Conservation (phyloP, 2,329 filamentous ascomycete genomes). For the Cercospora zeina region DNA sequence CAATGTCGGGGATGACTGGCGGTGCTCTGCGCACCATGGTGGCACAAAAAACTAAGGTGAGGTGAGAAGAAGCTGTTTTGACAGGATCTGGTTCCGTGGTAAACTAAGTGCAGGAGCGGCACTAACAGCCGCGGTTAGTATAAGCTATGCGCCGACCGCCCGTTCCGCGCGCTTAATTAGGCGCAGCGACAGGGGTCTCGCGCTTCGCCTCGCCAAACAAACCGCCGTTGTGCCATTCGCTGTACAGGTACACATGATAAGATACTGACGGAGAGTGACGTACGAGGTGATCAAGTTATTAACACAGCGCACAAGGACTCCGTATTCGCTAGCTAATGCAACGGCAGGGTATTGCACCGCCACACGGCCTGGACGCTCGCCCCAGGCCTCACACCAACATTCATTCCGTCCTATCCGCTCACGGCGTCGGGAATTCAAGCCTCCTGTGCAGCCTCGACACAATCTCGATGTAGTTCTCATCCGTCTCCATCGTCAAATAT, state of each 20-base stretch:
- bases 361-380: background rate
- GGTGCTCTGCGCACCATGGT: conserved; percentile 5
- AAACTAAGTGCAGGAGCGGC: conserved; percentile 5
- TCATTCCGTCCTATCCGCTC: background rate
- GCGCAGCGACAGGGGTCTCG: background rate
- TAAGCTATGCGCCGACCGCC: background rate
- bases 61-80: conserved; percentile 2
- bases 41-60: background rate
- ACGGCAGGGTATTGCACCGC: background rate
- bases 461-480: conserved; percentile 76
- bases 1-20: conserved; percentile 47
- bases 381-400: background rate
- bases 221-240: background rate
- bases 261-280: background rate
- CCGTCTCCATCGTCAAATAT: conserved; percentile 74
- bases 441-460: conserved; percentile 71
- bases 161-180: background rate
- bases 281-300: background rate
- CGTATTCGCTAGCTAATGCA: background rate
- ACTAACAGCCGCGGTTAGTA: conserved; percentile 9
- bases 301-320: background rate
- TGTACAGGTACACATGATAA: background rate
- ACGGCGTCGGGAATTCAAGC: conserved; percentile 68
- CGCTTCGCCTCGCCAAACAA: background rate
- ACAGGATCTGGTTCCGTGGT: conserved; percentile 7